A percentile compares a stretch with the other conserved stretches of the same genome.
These are phyloP conservation scores for Trichoderma harzianum DNA, from an alignment of 2,329 filamentous ascomycete genomes.

Conservation along the genomic window DNA sequence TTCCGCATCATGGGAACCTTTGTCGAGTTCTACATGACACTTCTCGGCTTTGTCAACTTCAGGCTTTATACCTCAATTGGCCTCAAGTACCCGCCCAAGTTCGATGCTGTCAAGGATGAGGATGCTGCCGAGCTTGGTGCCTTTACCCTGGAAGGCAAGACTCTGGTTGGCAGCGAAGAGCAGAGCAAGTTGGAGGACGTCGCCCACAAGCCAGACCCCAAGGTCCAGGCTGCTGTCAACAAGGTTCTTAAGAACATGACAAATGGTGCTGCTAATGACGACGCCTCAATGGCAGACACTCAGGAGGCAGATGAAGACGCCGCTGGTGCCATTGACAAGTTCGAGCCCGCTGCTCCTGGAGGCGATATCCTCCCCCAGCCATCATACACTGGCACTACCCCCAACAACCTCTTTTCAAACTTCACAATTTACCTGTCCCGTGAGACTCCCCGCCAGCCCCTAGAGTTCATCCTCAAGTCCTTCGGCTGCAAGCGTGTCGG, in stretches of 20 bases:
- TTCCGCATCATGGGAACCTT: slow-evolving; percentile 99
- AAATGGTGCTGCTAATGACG: slow-evolving; percentile 34
- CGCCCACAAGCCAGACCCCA: slow-evolving; percentile 55
- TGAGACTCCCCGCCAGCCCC: slow-evolving; percentile 82
- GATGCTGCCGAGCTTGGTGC: slow-evolving; percentile 85
- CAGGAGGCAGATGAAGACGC: slow-evolving; percentile 48
- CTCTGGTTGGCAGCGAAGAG: slow-evolving; percentile 54
- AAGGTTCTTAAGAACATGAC: slow-evolving; percentile 57
- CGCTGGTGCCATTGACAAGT: slow-evolving; percentile 77
- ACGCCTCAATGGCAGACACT: slow-evolving; percentile 37
- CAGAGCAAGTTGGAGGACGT: slow-evolving; percentile 49
- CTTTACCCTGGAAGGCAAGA: slow-evolving; percentile 79
- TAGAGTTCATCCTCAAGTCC: slow-evolving; percentile 89
- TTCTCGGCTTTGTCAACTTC: slow-evolving; percentile 95
- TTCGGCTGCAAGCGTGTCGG: slow-evolving; percentile 96
- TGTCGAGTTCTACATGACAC: slow-evolving; percentile 96
- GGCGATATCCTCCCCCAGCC: slow-evolving; percentile 87
- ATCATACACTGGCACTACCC: slow-evolving; percentile 59
- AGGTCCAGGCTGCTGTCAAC: slow-evolving; percentile 63
- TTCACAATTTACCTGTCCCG: slow-evolving; percentile 91
- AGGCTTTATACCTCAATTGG: slow-evolving; percentile 87
- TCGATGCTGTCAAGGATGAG: slow-evolving; percentile 82
- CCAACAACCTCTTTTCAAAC: slow-evolving; percentile 75
- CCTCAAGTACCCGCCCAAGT: slow-evolving; percentile 92
- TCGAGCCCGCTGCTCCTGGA: slow-evolving; percentile 77